Percentiles rank a stretch among this genome's conserved stretches.
Evolutionary conservation across 2,329 filamentous ascomycete genomes (phyloP).

Genomic region (Lachnellula subtilissima): DNA sequence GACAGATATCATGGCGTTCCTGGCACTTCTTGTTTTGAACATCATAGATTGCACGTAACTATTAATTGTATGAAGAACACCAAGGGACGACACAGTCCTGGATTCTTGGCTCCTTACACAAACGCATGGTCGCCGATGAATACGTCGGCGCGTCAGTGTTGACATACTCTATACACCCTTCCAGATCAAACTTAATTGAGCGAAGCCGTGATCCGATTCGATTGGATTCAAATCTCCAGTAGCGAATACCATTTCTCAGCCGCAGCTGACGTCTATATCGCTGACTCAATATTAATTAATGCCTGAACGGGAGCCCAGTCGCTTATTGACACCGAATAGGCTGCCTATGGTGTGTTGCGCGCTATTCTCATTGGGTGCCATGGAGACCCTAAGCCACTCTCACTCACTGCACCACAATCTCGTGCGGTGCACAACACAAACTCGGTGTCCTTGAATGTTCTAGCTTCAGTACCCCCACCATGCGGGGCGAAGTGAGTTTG

Average conservation of each 20-base stretch:
- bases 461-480: neutral
- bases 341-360: neutral
- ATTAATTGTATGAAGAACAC: neutral
- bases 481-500: neutral
- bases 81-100: neutral
- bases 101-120: too few relatives aligned
- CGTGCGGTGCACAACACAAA: neutral
- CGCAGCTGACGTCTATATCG: constrained; percentile 3
- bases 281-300: neutral
- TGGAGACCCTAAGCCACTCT: neutral
- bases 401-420: neutral
- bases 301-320: constrained; percentile 1
- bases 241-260: constrained; percentile 1
- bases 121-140: too few relatives aligned
- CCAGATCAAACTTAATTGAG: neutral
- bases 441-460: constrained; percentile 5
- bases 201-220: neutral
- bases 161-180: neutral
- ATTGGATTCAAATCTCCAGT: neutral
- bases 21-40: neutral
- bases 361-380: neutral
- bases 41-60: neutral
- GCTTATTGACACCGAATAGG: constrained; percentile 8
- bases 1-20: neutral
- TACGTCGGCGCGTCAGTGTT: too few relatives aligned